A percentile compares a stretch with the other conserved stretches of the same genome.
These are phyloP conservation scores for Macadamia integrifolia DNA, from an alignment of 164 flowering plant species.

Conservation along the genomic window DNA sequence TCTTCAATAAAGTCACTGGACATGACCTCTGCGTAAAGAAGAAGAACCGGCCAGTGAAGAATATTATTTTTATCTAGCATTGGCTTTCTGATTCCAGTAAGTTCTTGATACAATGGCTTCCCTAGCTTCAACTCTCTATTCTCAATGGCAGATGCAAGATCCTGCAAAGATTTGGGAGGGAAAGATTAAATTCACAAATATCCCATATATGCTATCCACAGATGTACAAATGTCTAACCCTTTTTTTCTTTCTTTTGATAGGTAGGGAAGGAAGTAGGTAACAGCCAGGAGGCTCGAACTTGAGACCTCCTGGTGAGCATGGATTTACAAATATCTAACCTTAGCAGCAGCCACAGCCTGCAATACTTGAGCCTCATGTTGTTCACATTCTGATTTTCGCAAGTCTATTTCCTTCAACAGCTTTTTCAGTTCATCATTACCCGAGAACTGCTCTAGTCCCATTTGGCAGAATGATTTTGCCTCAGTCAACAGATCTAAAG, in stretches of 20 bases:
- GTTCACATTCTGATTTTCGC: constrained; percentile 43
- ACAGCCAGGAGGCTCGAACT: no score
- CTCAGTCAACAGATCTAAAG: constrained; percentile 62
- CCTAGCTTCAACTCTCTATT: constrained; percentile 68
- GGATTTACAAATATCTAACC: no score
- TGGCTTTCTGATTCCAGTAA: constrained; percentile 73
- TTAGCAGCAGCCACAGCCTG: constrained; percentile 58
- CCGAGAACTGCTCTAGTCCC: constrained; percentile 55
- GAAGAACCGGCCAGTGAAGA: constrained; percentile 94
- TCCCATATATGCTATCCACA: not conserved
- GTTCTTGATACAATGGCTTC: constrained; percentile 68
- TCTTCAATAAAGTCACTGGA: constrained; percentile 93
- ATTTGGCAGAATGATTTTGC: constrained; percentile 49
- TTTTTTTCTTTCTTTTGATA: no score
- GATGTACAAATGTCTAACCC: constrained; percentile 1
- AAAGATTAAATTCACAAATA: constrained; percentile 4
- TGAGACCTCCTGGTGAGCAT: no score
- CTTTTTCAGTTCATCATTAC: constrained; percentile 74
- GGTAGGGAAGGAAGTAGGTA: no score
- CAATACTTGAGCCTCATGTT: constrained; percentile 52
- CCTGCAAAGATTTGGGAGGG: constrained; percentile 38
- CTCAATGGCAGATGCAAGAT: constrained; percentile 58
- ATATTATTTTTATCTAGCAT: constrained; percentile 54
- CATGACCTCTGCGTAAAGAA: constrained; percentile 93
- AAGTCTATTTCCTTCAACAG: constrained; percentile 40